These are phyloP conservation scores for Lipomyces orientalis DNA, from an alignment of 805 yeast species.

Conservation along the genomic window DNA sequence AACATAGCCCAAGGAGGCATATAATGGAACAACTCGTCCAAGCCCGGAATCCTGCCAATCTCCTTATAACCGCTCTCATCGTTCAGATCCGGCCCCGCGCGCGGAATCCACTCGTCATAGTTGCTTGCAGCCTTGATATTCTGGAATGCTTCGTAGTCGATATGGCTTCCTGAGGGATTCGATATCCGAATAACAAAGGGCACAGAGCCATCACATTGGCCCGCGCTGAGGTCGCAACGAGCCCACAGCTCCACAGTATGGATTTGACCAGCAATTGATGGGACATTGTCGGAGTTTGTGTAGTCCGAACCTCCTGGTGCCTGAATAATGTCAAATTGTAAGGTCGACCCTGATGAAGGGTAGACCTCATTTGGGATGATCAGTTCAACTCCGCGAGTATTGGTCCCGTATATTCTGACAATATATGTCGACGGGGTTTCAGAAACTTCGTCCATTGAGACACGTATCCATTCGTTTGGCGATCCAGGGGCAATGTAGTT, in stretches of 20 bases:
- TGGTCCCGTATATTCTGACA: constrained; percentile 8
- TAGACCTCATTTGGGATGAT: constrained; percentile 14
- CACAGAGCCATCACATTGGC: constrained; percentile 14
- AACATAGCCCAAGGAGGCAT: constrained; percentile 70
- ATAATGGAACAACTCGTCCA: constrained; percentile 69
- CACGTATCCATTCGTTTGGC: constrained; percentile 16
- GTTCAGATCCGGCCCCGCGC: constrained; percentile 1
- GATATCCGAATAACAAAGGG: constrained; percentile 20
- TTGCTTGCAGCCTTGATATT: constrained; percentile 57
- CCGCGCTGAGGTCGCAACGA: constrained; percentile 20
- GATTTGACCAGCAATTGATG: neutral
- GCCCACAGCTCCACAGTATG: constrained; percentile 22
- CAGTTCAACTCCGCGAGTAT: constrained; percentile 22
- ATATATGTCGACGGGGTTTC: constrained; percentile 2
- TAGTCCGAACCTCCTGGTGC: neutral
- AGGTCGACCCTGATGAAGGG: neutral
- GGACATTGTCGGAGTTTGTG: neutral
- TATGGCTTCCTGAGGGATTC: constrained; percentile 1
- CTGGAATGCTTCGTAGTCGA: constrained; percentile 8
- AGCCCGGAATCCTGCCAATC: constrained; percentile 66
- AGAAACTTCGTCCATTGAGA: neutral
- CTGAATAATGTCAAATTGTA: neutral
- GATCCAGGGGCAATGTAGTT: constrained; percentile 16
- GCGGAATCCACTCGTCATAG: constrained; percentile 72
- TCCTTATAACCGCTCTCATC: constrained; percentile 34